Conservation (phyloP, 495 filamentous ascomycete species). For the Penicillium odoratum region DNA sequence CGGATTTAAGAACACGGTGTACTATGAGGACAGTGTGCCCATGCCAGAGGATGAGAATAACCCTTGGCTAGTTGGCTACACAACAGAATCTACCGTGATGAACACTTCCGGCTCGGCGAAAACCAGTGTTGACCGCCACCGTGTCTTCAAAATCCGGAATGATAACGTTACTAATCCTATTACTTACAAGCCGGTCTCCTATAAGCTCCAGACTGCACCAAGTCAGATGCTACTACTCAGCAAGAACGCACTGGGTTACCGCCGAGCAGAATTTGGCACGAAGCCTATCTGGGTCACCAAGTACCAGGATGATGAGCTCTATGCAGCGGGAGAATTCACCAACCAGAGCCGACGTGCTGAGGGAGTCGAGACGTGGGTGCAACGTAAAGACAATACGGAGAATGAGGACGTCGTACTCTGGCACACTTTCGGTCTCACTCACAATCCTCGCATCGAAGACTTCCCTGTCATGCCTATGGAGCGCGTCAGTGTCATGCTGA, state of each 20-base stretch:
- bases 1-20: slow-evolving; percentile 68
- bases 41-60: slow-evolving; percentile 75
- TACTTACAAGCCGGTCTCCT: slow-evolving; percentile 74
- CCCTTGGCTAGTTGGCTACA: slow-evolving; percentile 78
- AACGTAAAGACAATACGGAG: slow-evolving; percentile 48
- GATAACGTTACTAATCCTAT: slow-evolving; percentile 62
- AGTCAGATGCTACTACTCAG: slow-evolving; percentile 82
- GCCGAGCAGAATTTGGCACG: slow-evolving; percentile 79
- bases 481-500: slow-evolving; percentile 65
- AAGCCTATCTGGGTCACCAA: slow-evolving; percentile 80
- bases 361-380: slow-evolving; percentile 56
- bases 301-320: slow-evolving; percentile 77
- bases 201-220: slow-evolving; percentile 71
- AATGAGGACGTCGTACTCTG: slow-evolving; percentile 59
- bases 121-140: slow-evolving; percentile 60
- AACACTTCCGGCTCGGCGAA: slow-evolving; percentile 62
- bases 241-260: slow-evolving; percentile 63
- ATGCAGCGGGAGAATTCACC: slow-evolving; percentile 80
- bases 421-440: slow-evolving; percentile 63
- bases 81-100: slow-evolving; percentile 60
- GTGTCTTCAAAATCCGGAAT: slow-evolving; percentile 82
- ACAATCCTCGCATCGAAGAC: slow-evolving; percentile 59
- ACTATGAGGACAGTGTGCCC: slow-evolving; percentile 70
- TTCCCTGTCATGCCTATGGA: slow-evolving; percentile 65
- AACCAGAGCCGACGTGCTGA: slow-evolving; percentile 73